Evolutionary conservation across 2,329 filamentous ascomycete species (phyloP), one percentile per base, ranked within the genome.

Genomic region (Pestalotiopsis sp.): DNA sequence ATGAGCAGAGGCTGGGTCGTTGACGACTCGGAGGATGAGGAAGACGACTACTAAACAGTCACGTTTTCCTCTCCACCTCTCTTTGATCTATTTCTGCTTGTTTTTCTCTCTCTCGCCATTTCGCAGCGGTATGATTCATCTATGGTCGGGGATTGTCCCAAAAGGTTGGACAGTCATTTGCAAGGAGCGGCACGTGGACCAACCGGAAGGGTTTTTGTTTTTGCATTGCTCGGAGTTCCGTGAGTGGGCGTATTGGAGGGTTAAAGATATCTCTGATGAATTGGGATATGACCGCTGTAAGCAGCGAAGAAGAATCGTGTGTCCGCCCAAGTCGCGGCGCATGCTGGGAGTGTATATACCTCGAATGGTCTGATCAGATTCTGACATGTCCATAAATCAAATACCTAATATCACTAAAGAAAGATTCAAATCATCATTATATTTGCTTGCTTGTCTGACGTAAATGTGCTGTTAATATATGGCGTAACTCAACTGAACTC

Each of bases 1-100:
- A 89, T 89, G 87, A 87, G 85, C 74, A 80, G 83, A 69, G 86
- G 86, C 4, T 88, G 86, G 86, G 80, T 86, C 58, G 79, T 75
- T 60, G 80, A 81, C 13, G 68, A 69, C 38, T 62, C 74, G 41
- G 75, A 80, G 39, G 75, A 78, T 52, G 70, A 74, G 57, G 45
- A 23, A 4, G 65, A 66, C 23, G 67, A 69, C n/a, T 67, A 23
- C 2, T 66, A 64, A 49, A 49, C 9, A 31, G 58, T 12, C 58
- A 13, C 13, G 25, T 62, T 13, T 23, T 13, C 57, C 25, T 59
- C 17, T 27, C 6, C 13, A 23, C 9, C 11, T 27, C 3, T 3
- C 23, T 27, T 12, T 52, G 45, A n/a, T 52, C 20, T 52, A 4
- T 7, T n/a, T 17, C 20, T 7, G 7, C 20, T n/a, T 52, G 17